Percentiles rank a stretch among this genome's conserved stretches.
Evolutionary conservation across 805 yeast genomes (phyloP).

Genomic region (Starmerella roubikii): DNA sequence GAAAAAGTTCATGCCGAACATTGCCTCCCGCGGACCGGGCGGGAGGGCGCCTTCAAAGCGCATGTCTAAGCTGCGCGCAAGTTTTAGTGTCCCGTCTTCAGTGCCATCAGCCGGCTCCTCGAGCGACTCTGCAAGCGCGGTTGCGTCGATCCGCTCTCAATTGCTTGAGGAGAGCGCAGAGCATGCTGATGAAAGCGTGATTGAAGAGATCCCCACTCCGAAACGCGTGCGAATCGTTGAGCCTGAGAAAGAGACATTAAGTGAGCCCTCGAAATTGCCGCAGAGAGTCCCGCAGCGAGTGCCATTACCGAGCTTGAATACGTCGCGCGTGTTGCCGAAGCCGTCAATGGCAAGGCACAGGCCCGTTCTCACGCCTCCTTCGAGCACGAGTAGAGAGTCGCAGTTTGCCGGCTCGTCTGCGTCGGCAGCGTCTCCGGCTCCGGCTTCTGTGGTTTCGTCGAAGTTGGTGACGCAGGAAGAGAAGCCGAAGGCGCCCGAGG

Average conservation of each 20-base stretch:
- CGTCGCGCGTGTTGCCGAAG: no score
- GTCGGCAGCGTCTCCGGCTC: background rate
- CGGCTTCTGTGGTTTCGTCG: background rate
- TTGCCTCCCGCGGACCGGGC: conserved; percentile 13
- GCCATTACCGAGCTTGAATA: no score
- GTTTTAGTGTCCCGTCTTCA: conserved; percentile 13
- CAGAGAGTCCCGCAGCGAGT: no score
- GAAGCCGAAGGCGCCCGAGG: conserved; percentile 14
- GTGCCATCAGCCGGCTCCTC: background rate
- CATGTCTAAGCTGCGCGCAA: conserved; percentile 18
- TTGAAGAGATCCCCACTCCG: no score
- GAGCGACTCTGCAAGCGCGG: background rate
- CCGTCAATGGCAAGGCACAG: no score
- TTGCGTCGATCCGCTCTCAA: background rate
- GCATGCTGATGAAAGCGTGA: no score
- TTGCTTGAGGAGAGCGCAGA: background rate
- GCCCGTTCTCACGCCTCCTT: no score
- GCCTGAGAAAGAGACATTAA: no score
- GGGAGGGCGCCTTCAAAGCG: conserved; percentile 17
- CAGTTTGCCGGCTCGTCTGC: background rate
- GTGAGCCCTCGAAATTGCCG: no score
- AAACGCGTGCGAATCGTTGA: no score
- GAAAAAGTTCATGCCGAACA: conserved; percentile 24
- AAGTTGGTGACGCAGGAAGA: no score
- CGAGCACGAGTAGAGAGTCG: no score